A percentile compares a stretch with the other conserved stretches of the same genome.
Evolutionary conservation across 179 eudicot genomes (phyloP).

Genomic region (Pouteria campechiana): DNA sequence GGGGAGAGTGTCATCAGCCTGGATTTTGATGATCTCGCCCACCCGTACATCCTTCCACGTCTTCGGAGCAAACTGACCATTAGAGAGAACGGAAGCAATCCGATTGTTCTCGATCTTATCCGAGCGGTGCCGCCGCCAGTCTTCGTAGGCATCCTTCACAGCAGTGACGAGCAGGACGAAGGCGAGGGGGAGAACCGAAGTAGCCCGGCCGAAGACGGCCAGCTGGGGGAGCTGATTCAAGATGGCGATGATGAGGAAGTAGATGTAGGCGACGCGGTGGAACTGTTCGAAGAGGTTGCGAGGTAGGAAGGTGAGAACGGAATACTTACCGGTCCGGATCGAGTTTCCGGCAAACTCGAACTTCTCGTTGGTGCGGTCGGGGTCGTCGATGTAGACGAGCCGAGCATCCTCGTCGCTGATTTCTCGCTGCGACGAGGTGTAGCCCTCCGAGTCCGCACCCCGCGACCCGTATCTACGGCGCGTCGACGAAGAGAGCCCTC

Average conservation of each 20-base stretch:
- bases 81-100: conserved; percentile 46
- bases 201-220: conserved; percentile 87
- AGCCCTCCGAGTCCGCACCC: conserved; percentile 58
- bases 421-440: conserved; percentile 68
- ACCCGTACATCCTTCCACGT: conserved; percentile 82
- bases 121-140: conserved; percentile 73
- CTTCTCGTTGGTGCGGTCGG: conserved; percentile 67
- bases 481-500: conserved; percentile 46
- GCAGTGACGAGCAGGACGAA: conserved; percentile 85
- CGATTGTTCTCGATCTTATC: conserved; percentile 81
- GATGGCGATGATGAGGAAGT: conserved; percentile 84
- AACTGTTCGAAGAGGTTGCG: conserved; percentile 92
- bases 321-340: conserved; percentile 74
- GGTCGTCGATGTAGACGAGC: conserved; percentile 66
- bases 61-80: conserved; percentile 51
- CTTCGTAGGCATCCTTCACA: conserved; percentile 92
- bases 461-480: conserved; percentile 60
- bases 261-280: conserved; percentile 87
- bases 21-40: conserved; percentile 82
- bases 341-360: conserved; percentile 78
- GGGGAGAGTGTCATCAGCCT: conserved; percentile 68
- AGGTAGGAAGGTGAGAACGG: conserved; percentile 75
- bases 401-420: conserved; percentile 90
- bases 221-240: conserved; percentile 93
- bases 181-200: conserved; percentile 83